phyloP scores from a whole-genome alignment of 2,329 filamentous ascomycete genomes.

The Clathrospora elynae region DNA sequence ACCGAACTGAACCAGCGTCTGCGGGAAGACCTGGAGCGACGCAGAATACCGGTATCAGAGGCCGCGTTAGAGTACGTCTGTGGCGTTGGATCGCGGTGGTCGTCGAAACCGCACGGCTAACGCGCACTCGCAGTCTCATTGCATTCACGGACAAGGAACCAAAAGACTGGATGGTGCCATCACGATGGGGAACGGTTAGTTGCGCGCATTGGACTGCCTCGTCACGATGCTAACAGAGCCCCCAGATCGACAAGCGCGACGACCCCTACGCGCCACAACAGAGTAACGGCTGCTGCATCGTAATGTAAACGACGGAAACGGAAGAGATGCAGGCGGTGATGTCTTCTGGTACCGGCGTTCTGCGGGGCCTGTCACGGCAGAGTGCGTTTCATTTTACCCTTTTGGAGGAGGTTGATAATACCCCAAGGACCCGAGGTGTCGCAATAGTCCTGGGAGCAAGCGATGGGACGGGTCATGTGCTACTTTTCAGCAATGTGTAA shows the following conservation, averaged over 20 bases:
- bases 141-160: conserved; percentile 94
- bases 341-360: conserved; percentile 48
- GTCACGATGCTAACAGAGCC: conserved; percentile 26
- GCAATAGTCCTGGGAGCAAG: conserved; percentile 37
- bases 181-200: conserved; percentile 83
- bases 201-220: neutral
- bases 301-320: conserved; percentile 70
- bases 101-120: conserved; percentile 25
- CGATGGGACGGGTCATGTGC: conserved; percentile 43
- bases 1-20: conserved; percentile 96
- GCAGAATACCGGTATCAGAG: conserved; percentile 93
- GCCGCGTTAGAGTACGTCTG: conserved; percentile 66
- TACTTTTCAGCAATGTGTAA: conserved; percentile 50
- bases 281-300: conserved; percentile 86
- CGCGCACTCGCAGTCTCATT: conserved; percentile 72
- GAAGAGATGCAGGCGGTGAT: conserved; percentile 39
- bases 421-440: conserved; percentile 35
- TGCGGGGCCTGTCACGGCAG: conserved; percentile 46
- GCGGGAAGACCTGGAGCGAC: conserved; percentile 92
- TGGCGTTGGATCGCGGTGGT: conserved; percentile 1
- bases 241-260: conserved; percentile 84
- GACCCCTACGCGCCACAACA: conserved; percentile 98
- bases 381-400: conserved; percentile 43
- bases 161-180: conserved; percentile 98
- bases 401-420: conserved; percentile 46